These are phyloP conservation scores for Tetratostichococcus sp. DNA, from an alignment of 139 green algal species.

Conservation along the genomic window DNA sequence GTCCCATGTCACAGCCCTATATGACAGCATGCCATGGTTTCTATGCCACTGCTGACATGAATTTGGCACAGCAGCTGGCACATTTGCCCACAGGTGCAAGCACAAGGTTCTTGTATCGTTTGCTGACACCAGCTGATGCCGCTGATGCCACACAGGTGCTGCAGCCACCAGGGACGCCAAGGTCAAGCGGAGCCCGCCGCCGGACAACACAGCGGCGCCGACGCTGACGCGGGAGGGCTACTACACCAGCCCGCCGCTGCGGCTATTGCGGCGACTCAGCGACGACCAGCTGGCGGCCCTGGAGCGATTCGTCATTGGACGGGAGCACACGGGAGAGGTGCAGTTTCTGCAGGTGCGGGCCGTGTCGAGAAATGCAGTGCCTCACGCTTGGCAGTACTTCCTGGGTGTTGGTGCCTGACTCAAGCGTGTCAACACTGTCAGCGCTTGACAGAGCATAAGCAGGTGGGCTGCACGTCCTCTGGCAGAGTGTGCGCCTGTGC, in stretches of 20 bases:
- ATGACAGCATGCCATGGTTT: too few species aligned
- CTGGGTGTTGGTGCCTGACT: background rate
- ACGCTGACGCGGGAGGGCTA: slow-evolving; percentile 13
- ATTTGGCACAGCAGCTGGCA: too few species aligned
- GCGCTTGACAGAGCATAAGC: too few species aligned
- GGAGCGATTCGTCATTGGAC: slow-evolving; percentile 23
- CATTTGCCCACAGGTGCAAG: too few species aligned
- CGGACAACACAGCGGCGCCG: slow-evolving; percentile 18
- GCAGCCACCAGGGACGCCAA: background rate
- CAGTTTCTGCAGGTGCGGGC: slow-evolving; percentile 15
- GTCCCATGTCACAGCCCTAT: too few species aligned
- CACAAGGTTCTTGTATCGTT: too few species aligned
- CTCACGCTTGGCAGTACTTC: background rate
- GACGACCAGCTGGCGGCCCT: slow-evolving; percentile 25
- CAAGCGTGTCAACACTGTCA: background rate
- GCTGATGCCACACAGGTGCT: background rate
- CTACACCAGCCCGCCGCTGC: slow-evolving; percentile 20
- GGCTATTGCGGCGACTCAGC: slow-evolving; percentile 6
- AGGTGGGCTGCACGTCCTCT: too few species aligned
- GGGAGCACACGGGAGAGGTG: slow-evolving; percentile 26
- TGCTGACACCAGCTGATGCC: too few species aligned
- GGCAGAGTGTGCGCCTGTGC: background rate
- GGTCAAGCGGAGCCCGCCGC: background rate
- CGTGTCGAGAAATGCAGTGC: too few species aligned
- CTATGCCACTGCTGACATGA: too few species aligned